A percentile compares a stretch with the other conserved stretches of the same genome.
Evolutionary conservation across 2,329 filamentous ascomycete genomes (phyloP).

Genomic region (Thelonectria blattea): DNA sequence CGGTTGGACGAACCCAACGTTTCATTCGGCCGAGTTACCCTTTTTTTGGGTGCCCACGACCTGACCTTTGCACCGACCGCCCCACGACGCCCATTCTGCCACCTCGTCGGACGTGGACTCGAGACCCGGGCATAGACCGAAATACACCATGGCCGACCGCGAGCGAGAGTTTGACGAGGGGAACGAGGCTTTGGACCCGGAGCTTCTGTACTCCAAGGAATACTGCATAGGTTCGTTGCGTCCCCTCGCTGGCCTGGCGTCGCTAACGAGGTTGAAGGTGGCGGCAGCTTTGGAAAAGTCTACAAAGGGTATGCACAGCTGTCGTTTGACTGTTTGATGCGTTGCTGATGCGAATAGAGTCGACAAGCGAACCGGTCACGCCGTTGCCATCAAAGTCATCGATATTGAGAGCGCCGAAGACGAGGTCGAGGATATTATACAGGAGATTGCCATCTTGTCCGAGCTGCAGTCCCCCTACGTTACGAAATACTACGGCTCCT

Average conservation of each 20-base stretch:
- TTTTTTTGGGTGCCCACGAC: neutral
- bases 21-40: neutral
- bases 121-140: neutral
- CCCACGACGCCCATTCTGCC: neutral
- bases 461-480: conserved; percentile 96
- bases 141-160: conserved; percentile 53
- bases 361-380: conserved; percentile 89
- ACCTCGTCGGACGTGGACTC: neutral
- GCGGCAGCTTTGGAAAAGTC: conserved; percentile 97
- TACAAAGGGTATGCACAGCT: conserved; percentile 80
- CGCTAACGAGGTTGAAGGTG: conserved; percentile 61
- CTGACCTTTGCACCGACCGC: neutral
- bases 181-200: conserved; percentile 74
- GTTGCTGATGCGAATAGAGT: conserved; percentile 62
- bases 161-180: conserved; percentile 53
- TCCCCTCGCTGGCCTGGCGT: neutral
- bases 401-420: conserved; percentile 99
- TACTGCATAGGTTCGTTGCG: conserved; percentile 75
- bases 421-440: conserved; percentile 98
- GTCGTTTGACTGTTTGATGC: neutral
- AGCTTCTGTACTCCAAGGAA: conserved; percentile 91
- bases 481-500: conserved; percentile 97
- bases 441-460: conserved; percentile 96
- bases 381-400: conserved; percentile 98
- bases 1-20: neutral